A percentile compares a stretch with the other conserved stretches of the same genome.
These are phyloP conservation scores for Ophiostoma ulmi DNA, from an alignment of 2,329 filamentous ascomycete species.

Conservation along the genomic window DNA sequence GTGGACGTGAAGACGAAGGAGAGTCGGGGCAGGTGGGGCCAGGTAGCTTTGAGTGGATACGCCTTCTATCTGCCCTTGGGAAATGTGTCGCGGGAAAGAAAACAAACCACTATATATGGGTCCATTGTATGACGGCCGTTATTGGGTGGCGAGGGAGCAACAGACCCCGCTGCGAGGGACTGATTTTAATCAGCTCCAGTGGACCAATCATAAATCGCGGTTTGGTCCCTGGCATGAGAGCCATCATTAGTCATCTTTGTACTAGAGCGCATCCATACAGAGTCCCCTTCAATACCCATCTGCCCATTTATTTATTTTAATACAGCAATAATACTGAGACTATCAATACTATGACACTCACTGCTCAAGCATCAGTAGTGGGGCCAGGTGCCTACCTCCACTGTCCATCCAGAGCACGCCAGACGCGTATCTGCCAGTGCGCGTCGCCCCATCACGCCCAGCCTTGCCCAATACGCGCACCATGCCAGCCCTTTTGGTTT, in stretches of 20 bases:
- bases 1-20: conserved; percentile 8
- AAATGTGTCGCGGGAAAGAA: conserved; percentile 13
- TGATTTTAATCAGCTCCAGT: neutral
- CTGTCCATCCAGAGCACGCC: neutral
- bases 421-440: neutral
- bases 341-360: too few species aligned
- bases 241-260: neutral
- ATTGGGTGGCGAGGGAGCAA: neutral
- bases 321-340: too few species aligned
- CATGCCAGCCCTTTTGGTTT: neutral
- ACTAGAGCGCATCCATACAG: neutral
- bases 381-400: neutral
- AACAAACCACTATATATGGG: conserved; percentile 15
- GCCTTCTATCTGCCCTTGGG: conserved; percentile 6
- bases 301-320: too few species aligned
- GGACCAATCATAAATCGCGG: neutral
- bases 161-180: neutral
- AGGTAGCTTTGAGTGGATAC: conserved; percentile 5
- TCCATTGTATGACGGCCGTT: neutral
- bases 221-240: neutral
- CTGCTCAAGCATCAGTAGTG: neutral
- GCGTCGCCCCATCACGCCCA: conserved; percentile 2
- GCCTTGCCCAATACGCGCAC: conserved; percentile 3
- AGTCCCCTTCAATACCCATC: neutral
- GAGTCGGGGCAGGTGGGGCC: conserved; percentile 17